Base-by-base conservation (phyloP, 202 grass and related monocot genomes). In the Brachypodium distachyon region DNA sequence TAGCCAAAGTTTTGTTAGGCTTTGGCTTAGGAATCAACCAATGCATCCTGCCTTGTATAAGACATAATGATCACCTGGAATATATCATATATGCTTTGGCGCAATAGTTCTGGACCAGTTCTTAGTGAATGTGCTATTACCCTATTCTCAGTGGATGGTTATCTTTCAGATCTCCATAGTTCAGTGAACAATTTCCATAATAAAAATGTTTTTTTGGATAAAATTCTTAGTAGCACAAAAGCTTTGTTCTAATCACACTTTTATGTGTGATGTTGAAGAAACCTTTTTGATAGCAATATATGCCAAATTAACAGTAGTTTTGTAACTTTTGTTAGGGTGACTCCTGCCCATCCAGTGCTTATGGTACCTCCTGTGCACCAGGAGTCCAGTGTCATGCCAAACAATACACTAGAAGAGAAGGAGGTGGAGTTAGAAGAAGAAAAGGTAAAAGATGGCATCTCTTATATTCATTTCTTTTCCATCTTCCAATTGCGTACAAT, bases 371-470 rank as follows among this genome's bases (percentile, higher is more conserved):
- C 67, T 3, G 70, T 52, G 67, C 44, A 74, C 14, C 44, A 59
- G 71, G 27, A 71, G 5, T 34, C 26, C 17, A 56, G 16, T 63
- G 33, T 26, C 2, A 27, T 63, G 37, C 55, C 42, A 43, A 38
- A 70, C 37, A 70, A 70, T 23, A 48, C 39, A 3, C 29, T 3
- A 8, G 9, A 36, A 36, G 12, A 62, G 19, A 43, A 81, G 2
- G 34, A 74, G 36, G 7, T 69, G 42, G 13, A 59, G 23, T 54
- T 48, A 10, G 38, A 64, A 81, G 70, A 82, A 57, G 59, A 40
- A 42, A 50, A 73, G 75, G 79, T 78, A 83, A 53, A 42, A 51
- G n/a, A 42, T 81, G 61, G 17, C 31, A 76, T 63, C 19, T 70
- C 17, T 63, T 33, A 41, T 21, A 81, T 60, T 40, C 75, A 37